Evolutionary conservation across 306 rosid species (phyloP).

Genomic region (Neltuma alba): DNA sequence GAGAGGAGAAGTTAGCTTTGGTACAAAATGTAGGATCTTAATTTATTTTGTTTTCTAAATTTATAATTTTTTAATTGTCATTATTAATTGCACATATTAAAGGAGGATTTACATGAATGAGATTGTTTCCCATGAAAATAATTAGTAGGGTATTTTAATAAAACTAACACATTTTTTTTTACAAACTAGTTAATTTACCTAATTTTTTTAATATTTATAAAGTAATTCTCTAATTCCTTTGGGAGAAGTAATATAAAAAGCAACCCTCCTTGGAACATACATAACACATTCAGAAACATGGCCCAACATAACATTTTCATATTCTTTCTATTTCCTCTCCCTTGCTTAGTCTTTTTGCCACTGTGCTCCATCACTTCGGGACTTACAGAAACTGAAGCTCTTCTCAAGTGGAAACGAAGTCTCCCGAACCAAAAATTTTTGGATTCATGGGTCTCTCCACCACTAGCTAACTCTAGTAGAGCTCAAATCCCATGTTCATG

Average conservation of each 20-base stretch:
- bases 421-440: background rate
- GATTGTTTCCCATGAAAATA: too few relatives aligned
- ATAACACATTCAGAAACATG: background rate
- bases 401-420: background rate
- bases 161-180: background rate
- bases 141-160: too few relatives aligned
- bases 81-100: too few relatives aligned
- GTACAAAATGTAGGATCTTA: too few relatives aligned
- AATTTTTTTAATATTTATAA: too few relatives aligned
- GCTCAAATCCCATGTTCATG: slow-evolving; percentile 2
- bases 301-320: background rate
- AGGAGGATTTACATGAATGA: too few relatives aligned
- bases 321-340: background rate
- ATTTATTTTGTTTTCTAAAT: too few relatives aligned
- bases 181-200: background rate
- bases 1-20: too few relatives aligned
- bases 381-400: slow-evolving; percentile 9
- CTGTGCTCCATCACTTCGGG: background rate
- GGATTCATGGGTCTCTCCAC: background rate
- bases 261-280: background rate
- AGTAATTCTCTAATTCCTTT: background rate
- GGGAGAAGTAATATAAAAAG: background rate
- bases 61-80: too few relatives aligned
- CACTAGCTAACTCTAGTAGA: background rate
- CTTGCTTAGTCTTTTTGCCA: background rate